Percentiles rank a stretch among this genome's conserved stretches.
Conservation (phyloP, 2,329 filamentous ascomycete species). For the Fusarium bulbicola region DNA sequence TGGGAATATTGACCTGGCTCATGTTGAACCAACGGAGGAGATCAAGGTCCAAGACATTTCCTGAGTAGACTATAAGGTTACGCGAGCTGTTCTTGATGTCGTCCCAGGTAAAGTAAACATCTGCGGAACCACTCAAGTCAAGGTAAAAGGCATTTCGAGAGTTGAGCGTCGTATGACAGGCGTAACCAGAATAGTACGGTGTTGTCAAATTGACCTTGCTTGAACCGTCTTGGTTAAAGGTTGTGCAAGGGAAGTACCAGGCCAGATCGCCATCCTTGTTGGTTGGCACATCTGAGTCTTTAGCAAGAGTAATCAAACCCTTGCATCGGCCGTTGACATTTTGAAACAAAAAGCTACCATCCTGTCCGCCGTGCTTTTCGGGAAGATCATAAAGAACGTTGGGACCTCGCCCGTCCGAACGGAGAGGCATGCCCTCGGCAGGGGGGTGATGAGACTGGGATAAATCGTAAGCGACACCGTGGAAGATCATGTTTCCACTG, state of each 20-base stretch:
- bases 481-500: conserved; percentile 92
- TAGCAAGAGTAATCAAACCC: conserved; percentile 78
- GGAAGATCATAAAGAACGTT: conserved; percentile 91
- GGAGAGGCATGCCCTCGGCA: conserved; percentile 77
- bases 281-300: conserved; percentile 80
- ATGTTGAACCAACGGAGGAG: conserved; percentile 91
- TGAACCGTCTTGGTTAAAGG: conserved; percentile 95
- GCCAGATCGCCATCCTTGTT: conserved; percentile 77
- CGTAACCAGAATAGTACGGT: conserved; percentile 83
- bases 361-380: conserved; percentile 83
- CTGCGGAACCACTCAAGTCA: conserved; percentile 72
- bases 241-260: conserved; percentile 96
- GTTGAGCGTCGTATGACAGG: conserved; percentile 80
- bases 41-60: conserved; percentile 89
- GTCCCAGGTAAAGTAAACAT: conserved; percentile 96
- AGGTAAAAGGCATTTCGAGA: conserved; percentile 81
- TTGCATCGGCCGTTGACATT: conserved; percentile 99
- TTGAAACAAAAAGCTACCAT: conserved; percentile 97
- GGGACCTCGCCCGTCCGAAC: conserved; percentile 59
- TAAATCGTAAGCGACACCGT: conserved; percentile 89
- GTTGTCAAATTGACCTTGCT: conserved; percentile 76
- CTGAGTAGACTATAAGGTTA: conserved; percentile 94
- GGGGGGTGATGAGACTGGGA: conserved; percentile 79
- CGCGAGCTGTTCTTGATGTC: conserved; percentile 89
- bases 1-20: conserved; percentile 78